phyloP scores from a whole-genome alignment of 257 asterid genomes.

The Nicotiana attenuata region DNA sequence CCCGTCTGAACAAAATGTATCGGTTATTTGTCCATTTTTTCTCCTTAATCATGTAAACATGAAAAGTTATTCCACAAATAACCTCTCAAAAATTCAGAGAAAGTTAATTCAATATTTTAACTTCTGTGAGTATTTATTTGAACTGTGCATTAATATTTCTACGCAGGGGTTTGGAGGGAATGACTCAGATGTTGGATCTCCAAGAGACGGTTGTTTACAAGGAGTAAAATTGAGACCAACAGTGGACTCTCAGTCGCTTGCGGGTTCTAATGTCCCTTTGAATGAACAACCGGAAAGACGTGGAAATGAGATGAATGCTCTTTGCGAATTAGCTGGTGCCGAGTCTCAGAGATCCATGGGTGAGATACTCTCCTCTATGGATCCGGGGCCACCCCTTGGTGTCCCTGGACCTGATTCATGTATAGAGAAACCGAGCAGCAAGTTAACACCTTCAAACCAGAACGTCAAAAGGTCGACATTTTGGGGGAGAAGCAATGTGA shows the following conservation, averaged over 20 bases:
- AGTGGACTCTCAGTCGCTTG: constrained; percentile 37
- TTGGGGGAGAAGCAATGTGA: constrained; percentile 84
- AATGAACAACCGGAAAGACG: constrained; percentile 43
- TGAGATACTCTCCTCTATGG: constrained; percentile 71
- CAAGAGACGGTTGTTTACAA: constrained; percentile 29
- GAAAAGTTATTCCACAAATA: neutral
- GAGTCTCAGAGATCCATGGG: constrained; percentile 78
- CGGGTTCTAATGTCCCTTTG: constrained; percentile 38
- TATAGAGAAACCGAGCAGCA: constrained; percentile 46
- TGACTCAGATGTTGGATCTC: constrained; percentile 63
- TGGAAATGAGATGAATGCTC: constrained; percentile 41
- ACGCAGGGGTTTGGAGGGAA: constrained; percentile 61
- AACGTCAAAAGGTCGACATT: constrained; percentile 64
- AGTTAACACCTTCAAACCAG: constrained; percentile 40
- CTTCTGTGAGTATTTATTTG: neutral
- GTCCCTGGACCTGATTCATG: constrained; percentile 46
- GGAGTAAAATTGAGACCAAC: constrained; percentile 35
- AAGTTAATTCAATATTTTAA: neutral
- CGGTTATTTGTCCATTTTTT: neutral
- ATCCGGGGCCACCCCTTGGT: constrained; percentile 62
- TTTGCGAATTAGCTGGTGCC: constrained; percentile 34
- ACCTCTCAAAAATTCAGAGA: neutral
- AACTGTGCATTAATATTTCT: constrained; percentile 20
- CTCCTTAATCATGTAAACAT: neutral
- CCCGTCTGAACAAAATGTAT: neutral